Evolutionary conservation across 73 alveolate species (phyloP).

Genomic region (Blepharisma stoltei): DNA sequence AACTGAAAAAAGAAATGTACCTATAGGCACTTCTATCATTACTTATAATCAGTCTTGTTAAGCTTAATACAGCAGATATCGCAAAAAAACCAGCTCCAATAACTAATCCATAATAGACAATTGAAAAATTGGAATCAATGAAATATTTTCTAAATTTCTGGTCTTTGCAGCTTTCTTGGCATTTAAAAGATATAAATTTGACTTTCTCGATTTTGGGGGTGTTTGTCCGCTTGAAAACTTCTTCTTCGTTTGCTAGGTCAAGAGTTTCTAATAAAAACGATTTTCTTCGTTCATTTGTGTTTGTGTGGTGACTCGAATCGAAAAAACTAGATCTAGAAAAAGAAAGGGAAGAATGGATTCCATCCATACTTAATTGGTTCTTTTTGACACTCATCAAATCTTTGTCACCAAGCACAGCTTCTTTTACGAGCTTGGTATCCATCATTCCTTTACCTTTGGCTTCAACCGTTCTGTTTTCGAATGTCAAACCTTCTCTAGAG

Average conservation of each 20-base stretch:
- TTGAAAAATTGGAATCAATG: background rate
- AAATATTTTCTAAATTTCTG: background rate
- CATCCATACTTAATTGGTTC: background rate
- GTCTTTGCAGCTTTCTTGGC: slow-evolving; percentile 1
- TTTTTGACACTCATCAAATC: background rate
- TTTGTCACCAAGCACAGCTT: background rate
- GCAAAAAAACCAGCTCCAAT: background rate
- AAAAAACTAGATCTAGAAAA: background rate
- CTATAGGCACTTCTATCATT: background rate
- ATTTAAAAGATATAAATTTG: background rate
- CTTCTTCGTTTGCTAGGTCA: background rate
- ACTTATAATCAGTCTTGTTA: background rate
- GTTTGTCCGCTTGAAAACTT: background rate
- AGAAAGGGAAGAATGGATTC: background rate
- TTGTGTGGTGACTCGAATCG: background rate
- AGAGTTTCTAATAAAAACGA: background rate
- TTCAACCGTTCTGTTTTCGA: slow-evolving; percentile 13
- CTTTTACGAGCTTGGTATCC: slow-evolving; percentile 14
- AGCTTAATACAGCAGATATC: background rate
- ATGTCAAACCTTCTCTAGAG: background rate
- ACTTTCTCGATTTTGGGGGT: background rate
- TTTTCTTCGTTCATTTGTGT: background rate
- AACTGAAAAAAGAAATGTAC: background rate
- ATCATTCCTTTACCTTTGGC: slow-evolving; percentile 39
- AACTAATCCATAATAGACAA: background rate